Evolutionary conservation across 495 filamentous ascomycete genomes (phyloP), one percentile per base, ranked within the genome.

Genomic region (Penicillium crystallinum): DNA sequence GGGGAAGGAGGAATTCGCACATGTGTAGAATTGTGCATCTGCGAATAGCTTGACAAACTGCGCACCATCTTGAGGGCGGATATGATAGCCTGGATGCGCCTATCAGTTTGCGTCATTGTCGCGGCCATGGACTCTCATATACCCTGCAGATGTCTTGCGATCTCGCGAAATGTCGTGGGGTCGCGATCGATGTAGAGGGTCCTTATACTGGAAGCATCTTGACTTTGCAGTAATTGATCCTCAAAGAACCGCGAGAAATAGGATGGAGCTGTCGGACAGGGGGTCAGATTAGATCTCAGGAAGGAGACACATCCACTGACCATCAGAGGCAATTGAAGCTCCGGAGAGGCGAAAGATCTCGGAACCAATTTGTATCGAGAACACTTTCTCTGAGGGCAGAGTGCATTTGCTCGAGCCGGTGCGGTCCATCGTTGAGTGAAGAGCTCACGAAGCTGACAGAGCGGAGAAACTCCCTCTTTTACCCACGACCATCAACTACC

Each of bases 141-240:
- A 80, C 82, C 92, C 74, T 98, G 92, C 10, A 98, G 74, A 76
- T 98, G 92, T 45, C 90, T 76, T 23, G 86, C 85, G 48, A 98
- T 96, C 58, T 96, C 90, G 52, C 74, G 78, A 63, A 98, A 98
- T 0, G 90, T 96, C 14, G 77, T 76, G 0, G 92, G 93, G 73
- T 98, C 93, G 34, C 92, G 84, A 72, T 98, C 92, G 65, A 98
- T 97, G 68, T 95, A 97, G 18, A 97, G 79, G 5, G 92, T 96
- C 46, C 81, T 75, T 44, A 77, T 52, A 9, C 70, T 75, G 33
- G 80, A 75, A 52, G 79, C 79, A 52, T 78, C 70, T 23, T 42
- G 19, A n/a, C 76, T 74, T 40, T 80, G 78, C 44, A 79, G 79
- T 15, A 98, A 65, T 70, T 97, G 91, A 55, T 88, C 86, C 50